A percentile compares a stretch with the other conserved stretches of the same genome.
Evolutionary conservation across 1,284 basidiomycete genomes (phyloP).

Genomic region (Mycosarcoma maydis): DNA sequence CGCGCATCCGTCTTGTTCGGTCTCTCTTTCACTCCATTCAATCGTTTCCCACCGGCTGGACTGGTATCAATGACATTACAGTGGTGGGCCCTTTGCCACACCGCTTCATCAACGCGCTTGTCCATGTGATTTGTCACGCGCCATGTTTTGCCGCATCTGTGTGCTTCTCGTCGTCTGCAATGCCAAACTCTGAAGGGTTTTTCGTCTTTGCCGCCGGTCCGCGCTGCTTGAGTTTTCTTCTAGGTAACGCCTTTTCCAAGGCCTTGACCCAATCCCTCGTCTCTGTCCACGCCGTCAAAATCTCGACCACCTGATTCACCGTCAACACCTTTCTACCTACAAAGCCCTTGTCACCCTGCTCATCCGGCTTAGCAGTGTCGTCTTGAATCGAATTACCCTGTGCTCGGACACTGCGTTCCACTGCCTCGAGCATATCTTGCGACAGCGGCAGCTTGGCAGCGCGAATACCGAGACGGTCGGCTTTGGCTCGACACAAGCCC

Average conservation of each 20-base stretch:
- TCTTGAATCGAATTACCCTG: conserved; percentile 31
- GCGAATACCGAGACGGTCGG: conserved; percentile 77
- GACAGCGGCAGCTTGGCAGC: conserved; percentile 89
- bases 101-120: neutral
- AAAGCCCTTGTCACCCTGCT: conserved; percentile 14
- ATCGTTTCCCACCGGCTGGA: conserved; percentile 15
- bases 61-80: conserved; percentile 19
- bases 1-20: conserved; percentile 4
- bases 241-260: conserved; percentile 68
- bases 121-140: neutral
- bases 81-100: neutral
- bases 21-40: conserved; percentile 7
- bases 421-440: conserved; percentile 72
- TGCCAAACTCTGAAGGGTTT: neutral
- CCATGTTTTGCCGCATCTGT: conserved; percentile 12
- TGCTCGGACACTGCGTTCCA: conserved; percentile 25
- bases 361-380: conserved; percentile 6
- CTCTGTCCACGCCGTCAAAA: conserved; percentile 83
- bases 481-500: conserved; percentile 84
- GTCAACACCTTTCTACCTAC: conserved; percentile 84
- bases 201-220: conserved; percentile 12
- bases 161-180: neutral
- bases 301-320: conserved; percentile 94
- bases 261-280: conserved; percentile 58
- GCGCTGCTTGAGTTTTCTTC: conserved; percentile 32